Conservation (phyloP, 2,329 filamentous ascomycete genomes). For the Phialocephala subalpina region DNA sequence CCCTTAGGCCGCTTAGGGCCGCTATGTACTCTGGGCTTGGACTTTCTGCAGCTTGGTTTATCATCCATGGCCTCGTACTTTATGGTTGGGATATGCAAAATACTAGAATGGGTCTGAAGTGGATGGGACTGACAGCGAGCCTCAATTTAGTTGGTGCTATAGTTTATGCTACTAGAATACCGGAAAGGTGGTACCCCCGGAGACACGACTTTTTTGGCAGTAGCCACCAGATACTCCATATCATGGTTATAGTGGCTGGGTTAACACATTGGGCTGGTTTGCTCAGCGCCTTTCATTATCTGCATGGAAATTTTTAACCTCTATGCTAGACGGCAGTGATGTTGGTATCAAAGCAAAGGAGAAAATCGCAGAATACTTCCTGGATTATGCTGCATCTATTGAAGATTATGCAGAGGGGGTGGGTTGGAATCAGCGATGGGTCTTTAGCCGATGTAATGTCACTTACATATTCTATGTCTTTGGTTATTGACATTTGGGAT, state of each 20-base stretch:
- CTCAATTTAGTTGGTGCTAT: constrained; percentile 31
- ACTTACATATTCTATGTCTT: too few species aligned
- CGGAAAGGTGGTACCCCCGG: constrained; percentile 38
- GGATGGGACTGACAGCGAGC: constrained; percentile 23
- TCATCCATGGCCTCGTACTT: constrained; percentile 36
- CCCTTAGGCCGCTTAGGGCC: constrained; percentile 19
- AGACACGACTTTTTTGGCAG: constrained; percentile 38
- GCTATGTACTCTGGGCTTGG: constrained; percentile 39
- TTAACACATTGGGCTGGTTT: constrained; percentile 37
- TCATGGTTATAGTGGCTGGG: constrained; percentile 41
- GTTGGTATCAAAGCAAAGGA: too few species aligned
- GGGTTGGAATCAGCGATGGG: too few species aligned
- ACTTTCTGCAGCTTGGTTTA: constrained; percentile 37
- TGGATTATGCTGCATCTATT: too few species aligned
- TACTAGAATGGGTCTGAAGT: constrained; percentile 31
- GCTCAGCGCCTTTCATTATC: constrained; percentile 31
- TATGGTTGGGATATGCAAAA: constrained; percentile 32
- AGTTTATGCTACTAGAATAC: constrained; percentile 32
- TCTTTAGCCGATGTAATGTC: too few species aligned
- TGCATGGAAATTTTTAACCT: too few species aligned
- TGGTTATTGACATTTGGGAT: too few species aligned
- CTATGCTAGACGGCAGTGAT: too few species aligned
- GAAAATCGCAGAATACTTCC: too few species aligned
- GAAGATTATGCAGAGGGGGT: too few species aligned
- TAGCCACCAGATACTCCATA: constrained; percentile 44